Evolutionary conservation across 495 filamentous ascomycete species (phyloP), one percentile per base, ranked within the genome.

Genomic region (Talaromyces nanjingensis): DNA sequence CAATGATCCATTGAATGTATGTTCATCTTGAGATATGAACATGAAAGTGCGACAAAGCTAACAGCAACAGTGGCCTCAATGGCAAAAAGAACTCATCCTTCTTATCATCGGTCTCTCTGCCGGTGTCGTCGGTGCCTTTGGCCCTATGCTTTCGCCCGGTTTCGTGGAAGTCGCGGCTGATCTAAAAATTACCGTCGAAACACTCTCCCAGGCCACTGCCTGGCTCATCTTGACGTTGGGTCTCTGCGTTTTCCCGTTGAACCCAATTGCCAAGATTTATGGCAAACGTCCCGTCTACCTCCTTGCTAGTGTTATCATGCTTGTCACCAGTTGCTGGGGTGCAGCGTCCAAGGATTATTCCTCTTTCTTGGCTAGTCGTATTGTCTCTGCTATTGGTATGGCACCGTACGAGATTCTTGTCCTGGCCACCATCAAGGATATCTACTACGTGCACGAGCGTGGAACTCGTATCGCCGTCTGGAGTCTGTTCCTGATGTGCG

Each of bases 241-340:
- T 4, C 34, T 80, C 18, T 76, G 76, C 8, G 76, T 79, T 6
- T 85, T 87, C 70, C 68, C 87, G 45, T 76, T 79, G 31, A 85
- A 84, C 63, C 85, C 83, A 2, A 65, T 85, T 16, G 82, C 82
- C 16, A 84, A 86, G 59, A 78, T 86, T 47, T 76, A 80, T 69
- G 85, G 85, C 2, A 80, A 83, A 62, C 78, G 85, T 0, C 84
- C 85, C 1, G 74, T 88, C 8, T 87, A 84, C 70, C 69, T 86
- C 12, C 45, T 85, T 31, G 76, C 81, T 22, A 81, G 78, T 58
- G 66, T 79, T 16, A 75, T 87, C 27, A 77, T 86, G 73, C 77
- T 87, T 54, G 71, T 73, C 4, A 77, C 79, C 11, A 81, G 76
- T 49, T 69, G 86, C 39, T 86, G 83, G 83, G 82, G 83, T 39